phyloP scores from a whole-genome alignment of 768 basidiomycete species.

The Exidia glandulosa region DNA sequence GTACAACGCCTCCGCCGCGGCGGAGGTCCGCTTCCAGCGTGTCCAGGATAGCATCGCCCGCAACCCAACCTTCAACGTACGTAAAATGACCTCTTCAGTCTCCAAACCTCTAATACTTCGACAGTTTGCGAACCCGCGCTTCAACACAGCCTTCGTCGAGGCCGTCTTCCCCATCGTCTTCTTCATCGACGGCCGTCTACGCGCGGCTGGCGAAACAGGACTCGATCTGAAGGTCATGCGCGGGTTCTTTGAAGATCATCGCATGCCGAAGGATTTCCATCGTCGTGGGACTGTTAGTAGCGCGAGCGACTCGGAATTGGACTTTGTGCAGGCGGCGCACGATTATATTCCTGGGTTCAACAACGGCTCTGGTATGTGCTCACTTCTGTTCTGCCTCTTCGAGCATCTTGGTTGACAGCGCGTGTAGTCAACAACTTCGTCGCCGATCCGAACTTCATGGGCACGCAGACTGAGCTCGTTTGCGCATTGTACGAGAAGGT shows the following conservation, averaged over 20 bases:
- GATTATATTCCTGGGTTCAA: not conserved
- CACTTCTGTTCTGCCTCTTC: too few relatives aligned
- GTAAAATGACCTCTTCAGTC: too few relatives aligned
- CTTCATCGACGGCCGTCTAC: conserved; percentile 3
- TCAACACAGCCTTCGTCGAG: conserved; percentile 1
- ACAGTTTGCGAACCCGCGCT: not conserved
- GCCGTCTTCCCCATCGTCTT: conserved; percentile 1
- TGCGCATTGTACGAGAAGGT: conserved; percentile 4
- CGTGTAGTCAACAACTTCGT: not conserved
- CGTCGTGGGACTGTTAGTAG: not conserved
- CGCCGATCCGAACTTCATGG: not conserved
- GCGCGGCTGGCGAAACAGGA: not conserved
- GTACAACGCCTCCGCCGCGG: not conserved
- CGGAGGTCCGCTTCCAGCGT: conserved; percentile 2
- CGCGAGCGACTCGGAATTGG: not conserved
- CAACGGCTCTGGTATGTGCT: not conserved
- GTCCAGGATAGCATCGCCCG: conserved; percentile 4
- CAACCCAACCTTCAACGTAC: conserved; percentile 6
- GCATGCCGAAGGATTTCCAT: not conserved
- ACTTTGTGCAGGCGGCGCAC: not conserved
- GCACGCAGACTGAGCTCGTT: not conserved
- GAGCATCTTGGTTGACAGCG: too few relatives aligned
- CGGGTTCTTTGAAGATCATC: not conserved
- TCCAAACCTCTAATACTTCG: too few relatives aligned
- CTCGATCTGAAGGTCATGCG: conserved; percentile 3